Evolutionary conservation across 208 protist genomes (phyloP).

Genomic region (Trypanosoma melophagium): DNA sequence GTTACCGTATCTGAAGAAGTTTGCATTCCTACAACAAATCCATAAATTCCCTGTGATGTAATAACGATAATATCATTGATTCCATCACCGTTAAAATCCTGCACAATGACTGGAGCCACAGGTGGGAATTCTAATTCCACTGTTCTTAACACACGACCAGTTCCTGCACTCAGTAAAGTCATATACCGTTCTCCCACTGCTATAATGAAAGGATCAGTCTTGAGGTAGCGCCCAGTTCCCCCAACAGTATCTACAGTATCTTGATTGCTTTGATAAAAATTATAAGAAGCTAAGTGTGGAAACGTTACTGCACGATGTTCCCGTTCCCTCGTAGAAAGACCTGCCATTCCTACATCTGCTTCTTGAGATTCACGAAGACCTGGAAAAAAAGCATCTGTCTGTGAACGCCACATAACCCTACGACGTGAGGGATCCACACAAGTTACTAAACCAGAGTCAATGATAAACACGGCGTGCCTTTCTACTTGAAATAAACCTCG

Average conservation of each 20-base stretch:
- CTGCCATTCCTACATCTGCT: slow-evolving; percentile 29
- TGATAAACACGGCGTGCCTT: slow-evolving; percentile 80
- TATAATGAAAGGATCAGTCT: slow-evolving; percentile 77
- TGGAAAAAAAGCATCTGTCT: slow-evolving; percentile 61
- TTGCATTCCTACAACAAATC: slow-evolving; percentile 59
- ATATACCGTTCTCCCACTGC: slow-evolving; percentile 74
- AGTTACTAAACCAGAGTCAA: slow-evolving; percentile 82
- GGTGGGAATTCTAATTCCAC: slow-evolving; percentile 51
- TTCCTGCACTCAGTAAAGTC: slow-evolving; percentile 57
- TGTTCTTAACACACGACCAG: slow-evolving; percentile 60
- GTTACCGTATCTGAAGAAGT: slow-evolving; percentile 71
- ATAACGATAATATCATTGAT: slow-evolving; percentile 88
- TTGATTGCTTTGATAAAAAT: slow-evolving; percentile 44
- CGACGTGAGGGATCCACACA: slow-evolving; percentile 72
- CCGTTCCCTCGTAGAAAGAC: slow-evolving; percentile 16
- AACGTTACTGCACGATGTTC: slow-evolving; percentile 36
- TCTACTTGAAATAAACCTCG: slow-evolving; percentile 67
- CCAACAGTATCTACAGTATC: slow-evolving; percentile 55
- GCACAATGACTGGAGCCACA: slow-evolving; percentile 73
- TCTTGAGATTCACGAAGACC: slow-evolving; percentile 28
- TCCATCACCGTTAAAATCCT: slow-evolving; percentile 88
- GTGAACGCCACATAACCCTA: slow-evolving; percentile 79
- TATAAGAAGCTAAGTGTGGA: slow-evolving; percentile 75
- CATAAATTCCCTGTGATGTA: slow-evolving; percentile 60
- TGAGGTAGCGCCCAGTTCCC: slow-evolving; percentile 43